Conservation (phyloP, 2,329 filamentous ascomycete species). For the Pseudogymnoascus verrucosus region DNA sequence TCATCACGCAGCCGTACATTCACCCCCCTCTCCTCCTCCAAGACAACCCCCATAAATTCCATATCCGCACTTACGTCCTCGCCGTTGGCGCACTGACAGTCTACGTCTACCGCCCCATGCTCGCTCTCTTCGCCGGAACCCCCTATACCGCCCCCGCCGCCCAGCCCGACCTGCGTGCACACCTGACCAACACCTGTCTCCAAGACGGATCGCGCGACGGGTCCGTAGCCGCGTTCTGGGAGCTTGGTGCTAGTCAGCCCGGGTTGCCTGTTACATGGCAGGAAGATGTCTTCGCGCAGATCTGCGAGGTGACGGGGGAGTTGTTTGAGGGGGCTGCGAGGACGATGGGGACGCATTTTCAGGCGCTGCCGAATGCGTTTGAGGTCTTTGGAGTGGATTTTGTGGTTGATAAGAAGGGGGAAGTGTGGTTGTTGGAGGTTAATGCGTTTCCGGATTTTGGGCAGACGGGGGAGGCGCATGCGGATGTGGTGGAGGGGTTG, state of each 20-base stretch:
- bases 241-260: constrained; percentile 36
- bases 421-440: constrained; percentile 74
- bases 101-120: constrained; percentile 84
- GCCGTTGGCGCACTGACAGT: constrained; percentile 70
- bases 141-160: constrained; percentile 56
- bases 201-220: constrained; percentile 56
- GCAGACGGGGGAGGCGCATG: constrained; percentile 75
- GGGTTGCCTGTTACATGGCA: constrained; percentile 39
- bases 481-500: constrained; percentile 63
- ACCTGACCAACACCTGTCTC: constrained; percentile 93
- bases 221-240: constrained; percentile 69
- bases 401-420: constrained; percentile 59
- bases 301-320: constrained; percentile 65
- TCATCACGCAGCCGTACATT: constrained; percentile 92
- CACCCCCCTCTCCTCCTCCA: constrained; percentile 72
- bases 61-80: constrained; percentile 86
- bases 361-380: constrained; percentile 79
- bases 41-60: constrained; percentile 71
- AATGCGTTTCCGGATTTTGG: constrained; percentile 96
- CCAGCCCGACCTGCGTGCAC: constrained; percentile 54
- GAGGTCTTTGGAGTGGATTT: constrained; percentile 92
- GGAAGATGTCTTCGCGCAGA: constrained; percentile 60
- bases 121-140: constrained; percentile 79
- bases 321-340: constrained; percentile 80
- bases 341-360: constrained; percentile 84